Base-by-base conservation (phyloP, 768 basidiomycete species). In the Suillus brevipes region DNA sequence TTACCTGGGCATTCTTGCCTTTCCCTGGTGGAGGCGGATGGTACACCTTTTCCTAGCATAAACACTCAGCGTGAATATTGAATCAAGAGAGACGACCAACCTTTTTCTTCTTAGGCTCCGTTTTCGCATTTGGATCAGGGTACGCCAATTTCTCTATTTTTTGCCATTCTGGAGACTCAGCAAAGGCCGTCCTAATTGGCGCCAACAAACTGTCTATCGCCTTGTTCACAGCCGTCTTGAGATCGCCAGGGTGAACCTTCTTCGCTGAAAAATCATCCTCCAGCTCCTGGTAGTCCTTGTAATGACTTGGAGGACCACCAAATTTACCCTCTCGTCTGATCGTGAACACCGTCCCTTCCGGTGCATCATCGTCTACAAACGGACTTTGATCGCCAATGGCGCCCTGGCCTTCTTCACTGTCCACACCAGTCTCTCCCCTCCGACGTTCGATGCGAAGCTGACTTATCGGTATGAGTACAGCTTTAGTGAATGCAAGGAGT, bases 381-480 rank as follows among this genome's bases (percentile, higher is more conserved):
- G 90, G 85, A 58, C 80, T 83, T 65, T 89, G 85, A 4, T 83
- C 82, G 3, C 81, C 81, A 1, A 76, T 79, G 13, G 78, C 79
- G 55, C 83, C 85, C 13, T 85, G 80, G 4, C 84, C 75, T 42
- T 80, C 81, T 16, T 78, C 77, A 13, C 71, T 73, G 49, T 83
- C 82, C 6, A 76, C 75, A 23, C 74, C 77, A 8, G 78, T 78
- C 61, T 81, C 75, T 14, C 86, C 88, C 8, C 79, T 77, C 62
- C 74, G 65, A 28, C 83, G 83, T 63, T 92, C 90, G 40, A 89
- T 72, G 20, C 91, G 85, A 42, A 97, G 80, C 70, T 91, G 81
- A 73, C 87, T 89, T 70, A 97, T 88, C 38, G 95, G 95, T 69
- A 97, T 92, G 65, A 96, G 76, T n/a, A 97, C 95, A 16, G 91